Base-by-base conservation (phyloP, 768 basidiomycete genomes). In the Cystofilobasidium bisporidii region DNA sequence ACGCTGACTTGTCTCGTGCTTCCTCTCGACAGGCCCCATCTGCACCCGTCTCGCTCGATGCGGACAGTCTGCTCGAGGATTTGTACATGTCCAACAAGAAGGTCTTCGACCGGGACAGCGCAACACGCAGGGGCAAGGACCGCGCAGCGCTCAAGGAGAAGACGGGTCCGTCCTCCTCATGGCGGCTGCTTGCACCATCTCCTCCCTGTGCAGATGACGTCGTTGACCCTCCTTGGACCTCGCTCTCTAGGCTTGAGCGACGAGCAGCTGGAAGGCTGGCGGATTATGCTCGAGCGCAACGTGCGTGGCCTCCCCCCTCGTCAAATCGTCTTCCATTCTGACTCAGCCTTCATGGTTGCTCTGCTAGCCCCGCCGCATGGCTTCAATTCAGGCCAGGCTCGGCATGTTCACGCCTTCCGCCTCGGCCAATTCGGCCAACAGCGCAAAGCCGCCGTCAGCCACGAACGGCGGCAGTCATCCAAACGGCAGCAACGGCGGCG, bases 201-300 rank as follows among this genome's bases (percentile, higher is more conserved):
- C 55, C 15, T 12, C 22, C 36, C 26, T 47, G 18, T 45, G 40
- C 47, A 71, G 59, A n/a, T 1, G 12, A 36, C 36, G 36, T 36
- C 26, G 18, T 40, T 10, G 26, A 32, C 43, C 65, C 22, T 24
- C 17, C 11, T 36, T 33, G 20, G 0, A n/a, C 32, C 10, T 36
- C n/a, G 24, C 10, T 48, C 36, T 18, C 24, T 50, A 86, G 87
- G 87, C 15, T 88, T 86, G 85, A 79, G 75, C 14, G 85, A 96
- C 73, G 87, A 87, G 71, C 91, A 94, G 74, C 85, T 96, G 32
- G 91, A 96, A 76, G 92, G 91, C 0, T 96, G 91, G 91, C 83
- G 78, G 65, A 85, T 88, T 64, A 90, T 94, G 87, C 76, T 96
- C 67, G 93, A 97, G 66, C 79, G 87, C 71, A 86, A 93, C 73